phyloP scores from a whole-genome alignment of 257 asterid genomes.

The Echites panduratus region DNA sequence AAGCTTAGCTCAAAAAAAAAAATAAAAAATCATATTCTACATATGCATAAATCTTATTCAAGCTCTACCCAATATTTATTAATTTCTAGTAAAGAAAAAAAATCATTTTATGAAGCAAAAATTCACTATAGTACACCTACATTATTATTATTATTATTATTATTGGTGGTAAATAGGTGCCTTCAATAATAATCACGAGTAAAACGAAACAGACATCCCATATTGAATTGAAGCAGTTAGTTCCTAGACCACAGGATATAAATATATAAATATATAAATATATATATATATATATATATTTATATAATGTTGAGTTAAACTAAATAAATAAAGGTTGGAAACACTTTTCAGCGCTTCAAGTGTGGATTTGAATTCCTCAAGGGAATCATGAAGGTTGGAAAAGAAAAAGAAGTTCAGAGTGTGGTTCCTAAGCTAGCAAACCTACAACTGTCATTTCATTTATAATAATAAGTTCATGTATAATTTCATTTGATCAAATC shows the following conservation, averaged over 20 bases:
- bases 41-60: too few relatives aligned
- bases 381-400: neutral
- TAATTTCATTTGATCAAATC: neutral
- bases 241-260: neutral
- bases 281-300: neutral
- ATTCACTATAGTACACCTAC: too few relatives aligned
- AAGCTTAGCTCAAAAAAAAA: too few relatives aligned
- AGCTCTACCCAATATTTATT: too few relatives aligned
- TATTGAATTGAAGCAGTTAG: neutral
- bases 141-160: too few relatives aligned
- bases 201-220: neutral
- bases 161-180: neutral
- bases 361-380: neutral
- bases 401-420: neutral
- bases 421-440: neutral
- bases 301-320: neutral
- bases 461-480: neutral
- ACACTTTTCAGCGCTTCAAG: constrained; percentile 2
- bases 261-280: neutral
- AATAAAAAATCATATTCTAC: too few relatives aligned
- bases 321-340: neutral
- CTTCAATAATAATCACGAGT: neutral
- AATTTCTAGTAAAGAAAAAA: too few relatives aligned
- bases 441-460: neutral
- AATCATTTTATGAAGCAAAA: too few relatives aligned